phyloP scores from a whole-genome alignment of 352 stramenopile species.

The Globisporangium viniferum region DNA sequence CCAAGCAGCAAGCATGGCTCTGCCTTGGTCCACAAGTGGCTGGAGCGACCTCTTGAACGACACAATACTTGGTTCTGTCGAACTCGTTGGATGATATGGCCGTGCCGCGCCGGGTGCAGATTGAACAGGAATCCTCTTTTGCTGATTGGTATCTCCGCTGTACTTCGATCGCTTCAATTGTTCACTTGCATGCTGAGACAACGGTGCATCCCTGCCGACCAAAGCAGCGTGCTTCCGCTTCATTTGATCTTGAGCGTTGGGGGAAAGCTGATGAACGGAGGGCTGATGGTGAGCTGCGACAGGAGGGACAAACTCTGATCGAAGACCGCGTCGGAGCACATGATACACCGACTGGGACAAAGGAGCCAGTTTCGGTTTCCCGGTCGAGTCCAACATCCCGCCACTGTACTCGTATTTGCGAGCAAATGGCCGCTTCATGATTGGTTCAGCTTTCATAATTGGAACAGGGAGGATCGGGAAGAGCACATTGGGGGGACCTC shows the following conservation, averaged over 20 bases:
- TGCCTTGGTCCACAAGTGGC: constrained; percentile 57
- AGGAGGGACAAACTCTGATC: constrained; percentile 7
- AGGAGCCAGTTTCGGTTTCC: constrained; percentile 27
- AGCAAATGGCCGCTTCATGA: constrained; percentile 37
- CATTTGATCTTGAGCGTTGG: constrained; percentile 18
- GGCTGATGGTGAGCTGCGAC: not conserved
- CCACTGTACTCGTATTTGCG: constrained; percentile 54
- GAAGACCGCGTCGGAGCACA: constrained; percentile 19
- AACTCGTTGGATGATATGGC: constrained; percentile 5
- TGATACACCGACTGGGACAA: constrained; percentile 50
- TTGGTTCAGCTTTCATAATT: constrained; percentile 37
- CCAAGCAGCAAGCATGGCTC: constrained; percentile 72
- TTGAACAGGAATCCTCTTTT: constrained; percentile 6
- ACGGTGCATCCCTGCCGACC: not conserved
- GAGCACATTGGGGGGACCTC: constrained; percentile 21
- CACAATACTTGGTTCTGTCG: constrained; percentile 10
- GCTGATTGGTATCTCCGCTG: not conserved
- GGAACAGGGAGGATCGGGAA: constrained; percentile 38
- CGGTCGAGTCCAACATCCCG: constrained; percentile 30
- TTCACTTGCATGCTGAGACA: constrained; percentile 9
- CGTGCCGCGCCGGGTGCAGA: not conserved
- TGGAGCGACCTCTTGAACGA: constrained; percentile 58
- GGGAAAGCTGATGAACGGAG: constrained; percentile 7
- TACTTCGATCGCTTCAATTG: constrained; percentile 19
- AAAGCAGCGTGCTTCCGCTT: constrained; percentile 17